phyloP scores from a whole-genome alignment of 805 yeast genomes.

The Ogataea paradorogensis region DNA sequence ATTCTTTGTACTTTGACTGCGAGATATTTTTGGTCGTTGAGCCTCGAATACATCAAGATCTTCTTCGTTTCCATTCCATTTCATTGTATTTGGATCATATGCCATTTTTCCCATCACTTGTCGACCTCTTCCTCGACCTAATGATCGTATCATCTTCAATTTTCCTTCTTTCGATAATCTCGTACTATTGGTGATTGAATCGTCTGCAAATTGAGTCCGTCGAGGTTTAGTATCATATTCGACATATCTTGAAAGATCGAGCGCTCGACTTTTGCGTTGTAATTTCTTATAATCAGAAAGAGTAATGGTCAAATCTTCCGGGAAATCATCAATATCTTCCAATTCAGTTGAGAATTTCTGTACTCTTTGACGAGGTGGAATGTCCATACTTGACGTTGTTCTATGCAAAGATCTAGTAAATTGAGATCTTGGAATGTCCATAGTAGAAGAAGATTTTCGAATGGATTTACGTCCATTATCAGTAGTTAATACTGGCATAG shows the following conservation, averaged over 20 bases:
- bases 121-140: conserved; percentile 26
- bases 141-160: conserved; percentile 28
- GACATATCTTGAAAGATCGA: conserved; percentile 29
- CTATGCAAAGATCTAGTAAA: conserved; percentile 6
- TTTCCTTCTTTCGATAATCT: conserved; percentile 33
- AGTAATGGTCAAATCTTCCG: conserved; percentile 31
- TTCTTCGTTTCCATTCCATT: conserved; percentile 67
- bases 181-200: conserved; percentile 17
- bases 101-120: conserved; percentile 43
- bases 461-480: conserved; percentile 23
- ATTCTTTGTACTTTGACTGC: conserved; percentile 24
- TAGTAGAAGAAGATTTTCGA: conserved; percentile 29
- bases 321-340: conserved; percentile 27
- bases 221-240: conserved; percentile 19
- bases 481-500: conserved; percentile 26
- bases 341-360: conserved; percentile 7
- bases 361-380: conserved; percentile 1
- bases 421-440: conserved; percentile 26
- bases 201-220: conserved; percentile 9
- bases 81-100: conserved; percentile 47
- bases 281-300: conserved; percentile 26
- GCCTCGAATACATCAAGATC: conserved; percentile 52
- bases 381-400: conserved; percentile 7
- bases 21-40: conserved; percentile 34
- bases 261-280: conserved; percentile 24